Evolutionary conservation across 345 rosid genomes (phyloP), one percentile per base, ranked within the genome.

Genomic region (Eucalyptus tenuipes): DNA sequence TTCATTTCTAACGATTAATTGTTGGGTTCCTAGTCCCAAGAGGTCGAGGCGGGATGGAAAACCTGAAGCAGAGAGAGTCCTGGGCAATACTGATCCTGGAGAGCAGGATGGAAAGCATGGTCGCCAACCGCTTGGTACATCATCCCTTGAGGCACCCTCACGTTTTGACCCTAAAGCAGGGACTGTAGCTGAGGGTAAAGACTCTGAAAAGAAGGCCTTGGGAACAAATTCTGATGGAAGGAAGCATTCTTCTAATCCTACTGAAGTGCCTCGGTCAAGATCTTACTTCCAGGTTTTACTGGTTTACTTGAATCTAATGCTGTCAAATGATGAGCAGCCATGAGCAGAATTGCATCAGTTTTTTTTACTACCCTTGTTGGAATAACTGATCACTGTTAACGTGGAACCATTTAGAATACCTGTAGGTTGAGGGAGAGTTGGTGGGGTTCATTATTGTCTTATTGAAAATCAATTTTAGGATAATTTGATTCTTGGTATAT

Each of bases 1-100:
- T 59, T 59, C 88, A 31, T 7, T n/a, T 31, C 42, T 22, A 66
- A 61, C 12, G 6, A 79, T 85, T 80, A 25, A 66, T 90, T 37
- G 15, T 29, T 68, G 44, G 88, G 89, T 49, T 6, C 86, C 40
- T 90, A 97, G 99, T 89, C 99, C 97, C 50, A 96, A 98, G 92
- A 97, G 95, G 88, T 94, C 96, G 25, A 93, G 97, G 90, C 95
- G 96, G 92, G 95, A 94, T 89, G 97, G 93, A 37, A 95, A 95
- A 90, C 95, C 95, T 50, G 94, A 90, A 33, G 79, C 92, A 5
- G 96, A 93, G 92, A 90, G 94, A 88, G 92, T 86, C 66, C 68
- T 55, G n/a, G 80, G 91, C 86, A 91, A 75, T 37, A 61, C 87
- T 86, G 93, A 92, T 91, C 55, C 87, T 88, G 94, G 92, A 31